Conservation (phyloP, 805 yeast species). For the Komagataella pastoris region DNA sequence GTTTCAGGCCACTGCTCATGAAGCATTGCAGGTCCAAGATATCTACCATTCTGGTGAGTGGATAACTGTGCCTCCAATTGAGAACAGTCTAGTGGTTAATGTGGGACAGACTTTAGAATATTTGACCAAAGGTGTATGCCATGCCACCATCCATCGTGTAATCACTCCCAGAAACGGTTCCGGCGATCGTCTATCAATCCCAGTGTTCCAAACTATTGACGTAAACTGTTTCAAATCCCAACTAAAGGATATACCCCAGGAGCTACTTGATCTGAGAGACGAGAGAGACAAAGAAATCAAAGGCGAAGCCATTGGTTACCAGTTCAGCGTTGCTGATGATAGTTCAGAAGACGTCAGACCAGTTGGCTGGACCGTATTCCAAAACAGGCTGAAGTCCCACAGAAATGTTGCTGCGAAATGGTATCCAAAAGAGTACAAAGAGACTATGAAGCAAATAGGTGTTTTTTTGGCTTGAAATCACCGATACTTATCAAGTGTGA, state of each 20-base stretch:
- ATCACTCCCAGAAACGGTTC: conserved; percentile 12
- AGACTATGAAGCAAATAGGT: conserved; percentile 13
- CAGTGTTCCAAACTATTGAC: conserved; percentile 35
- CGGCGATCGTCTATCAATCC: conserved; percentile 30
- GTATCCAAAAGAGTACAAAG: conserved; percentile 25
- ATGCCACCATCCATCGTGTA: conserved; percentile 36
- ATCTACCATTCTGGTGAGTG: conserved; percentile 26
- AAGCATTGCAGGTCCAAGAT: conserved; percentile 31
- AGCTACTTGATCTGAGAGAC: conserved; percentile 16
- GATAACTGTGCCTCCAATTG: conserved; percentile 29
- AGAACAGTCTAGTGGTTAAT: conserved; percentile 23
- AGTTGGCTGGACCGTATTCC: conserved; percentile 31
- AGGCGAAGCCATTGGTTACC: conserved; percentile 26
- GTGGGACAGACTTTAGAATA: conserved; percentile 35
- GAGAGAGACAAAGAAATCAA: conserved; percentile 22
- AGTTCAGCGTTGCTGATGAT: conserved; percentile 20
- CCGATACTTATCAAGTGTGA: no score
- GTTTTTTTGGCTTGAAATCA: neutral
- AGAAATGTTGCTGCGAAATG: conserved; percentile 27
- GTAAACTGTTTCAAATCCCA: conserved; percentile 19
- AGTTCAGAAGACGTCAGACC: conserved; percentile 15
- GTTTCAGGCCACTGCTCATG: conserved; percentile 34
- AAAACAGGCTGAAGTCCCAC: conserved; percentile 29
- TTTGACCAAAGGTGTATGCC: conserved; percentile 31
- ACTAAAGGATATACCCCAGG: conserved; percentile 15